Evolutionary conservation across 1,284 basidiomycete species (phyloP).

Genomic region (Lentinus polychrous): DNA sequence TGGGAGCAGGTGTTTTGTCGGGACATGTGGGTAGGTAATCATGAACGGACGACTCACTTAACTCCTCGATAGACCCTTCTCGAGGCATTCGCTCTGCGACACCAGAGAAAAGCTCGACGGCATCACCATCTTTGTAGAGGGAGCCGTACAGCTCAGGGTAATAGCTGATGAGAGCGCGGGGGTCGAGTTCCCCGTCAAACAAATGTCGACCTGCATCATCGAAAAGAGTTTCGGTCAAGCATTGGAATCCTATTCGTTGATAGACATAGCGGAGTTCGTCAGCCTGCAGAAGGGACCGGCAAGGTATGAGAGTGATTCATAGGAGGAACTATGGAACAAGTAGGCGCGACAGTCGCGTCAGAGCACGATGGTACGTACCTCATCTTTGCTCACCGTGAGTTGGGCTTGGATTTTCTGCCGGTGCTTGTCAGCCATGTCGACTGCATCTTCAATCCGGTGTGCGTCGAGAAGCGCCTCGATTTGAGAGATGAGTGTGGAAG

Average conservation of each 20-base stretch:
- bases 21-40: slow-evolving; percentile 2
- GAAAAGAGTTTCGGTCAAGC: slow-evolving; percentile 66
- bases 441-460: slow-evolving; percentile 59
- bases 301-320: neutral
- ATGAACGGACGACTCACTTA: slow-evolving; percentile 52
- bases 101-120: slow-evolving; percentile 57
- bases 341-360: neutral
- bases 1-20: neutral
- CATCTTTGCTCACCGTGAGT: slow-evolving; percentile 41
- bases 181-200: slow-evolving; percentile 67
- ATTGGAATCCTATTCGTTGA: slow-evolving; percentile 70
- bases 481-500: slow-evolving; percentile 68
- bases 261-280: slow-evolving; percentile 71
- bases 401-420: slow-evolving; percentile 48
- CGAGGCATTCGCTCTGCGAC: slow-evolving; percentile 58
- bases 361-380: slow-evolving; percentile 30
- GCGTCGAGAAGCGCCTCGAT: slow-evolving; percentile 62
- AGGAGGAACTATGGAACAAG: neutral
- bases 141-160: slow-evolving; percentile 64
- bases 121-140: slow-evolving; percentile 42
- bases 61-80: slow-evolving; percentile 60
- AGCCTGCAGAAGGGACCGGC: slow-evolving; percentile 27
- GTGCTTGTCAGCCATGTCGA: slow-evolving; percentile 53
- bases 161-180: slow-evolving; percentile 68
- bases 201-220: slow-evolving; percentile 72